These are phyloP conservation scores for Sinapis alba DNA, from an alignment of 441 rosid species.

Conservation along the genomic window DNA sequence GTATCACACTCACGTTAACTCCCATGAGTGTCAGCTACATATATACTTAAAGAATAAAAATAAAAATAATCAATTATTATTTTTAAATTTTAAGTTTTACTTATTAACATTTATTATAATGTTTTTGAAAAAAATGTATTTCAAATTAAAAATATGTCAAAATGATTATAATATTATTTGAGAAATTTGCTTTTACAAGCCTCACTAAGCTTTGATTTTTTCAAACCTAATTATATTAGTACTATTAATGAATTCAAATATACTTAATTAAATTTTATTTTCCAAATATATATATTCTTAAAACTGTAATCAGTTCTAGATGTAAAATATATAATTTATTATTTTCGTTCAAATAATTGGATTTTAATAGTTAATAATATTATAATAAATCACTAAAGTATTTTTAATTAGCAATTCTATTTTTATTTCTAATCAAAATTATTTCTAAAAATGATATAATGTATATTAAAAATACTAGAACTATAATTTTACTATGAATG, in stretches of 20 bases:
- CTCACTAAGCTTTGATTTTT: neutral
- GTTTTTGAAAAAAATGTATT: neutral
- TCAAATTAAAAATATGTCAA: too few relatives aligned
- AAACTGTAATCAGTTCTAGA: too few relatives aligned
- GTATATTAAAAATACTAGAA: neutral
- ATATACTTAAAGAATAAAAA: neutral
- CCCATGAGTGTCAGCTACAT: constrained; percentile 26
- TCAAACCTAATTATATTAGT: neutral
- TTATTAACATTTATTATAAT: too few relatives aligned
- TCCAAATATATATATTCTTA: neutral
- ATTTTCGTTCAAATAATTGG: neutral
- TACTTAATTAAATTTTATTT: too few relatives aligned
- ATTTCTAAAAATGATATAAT: neutral
- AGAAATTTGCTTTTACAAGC: neutral
- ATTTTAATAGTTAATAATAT: neutral
- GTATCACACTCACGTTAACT: too few relatives aligned
- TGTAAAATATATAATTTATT: neutral
- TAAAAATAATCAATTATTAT: neutral
- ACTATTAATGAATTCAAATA: too few relatives aligned
- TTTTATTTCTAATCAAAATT: neutral
- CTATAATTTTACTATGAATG: neutral
- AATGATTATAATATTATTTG: too few relatives aligned
- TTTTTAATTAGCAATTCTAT: neutral
- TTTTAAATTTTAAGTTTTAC: too few relatives aligned
- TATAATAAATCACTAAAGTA: neutral